These are phyloP conservation scores for Boletellus ananas DNA, from an alignment of 768 basidiomycete species.

Conservation along the genomic window DNA sequence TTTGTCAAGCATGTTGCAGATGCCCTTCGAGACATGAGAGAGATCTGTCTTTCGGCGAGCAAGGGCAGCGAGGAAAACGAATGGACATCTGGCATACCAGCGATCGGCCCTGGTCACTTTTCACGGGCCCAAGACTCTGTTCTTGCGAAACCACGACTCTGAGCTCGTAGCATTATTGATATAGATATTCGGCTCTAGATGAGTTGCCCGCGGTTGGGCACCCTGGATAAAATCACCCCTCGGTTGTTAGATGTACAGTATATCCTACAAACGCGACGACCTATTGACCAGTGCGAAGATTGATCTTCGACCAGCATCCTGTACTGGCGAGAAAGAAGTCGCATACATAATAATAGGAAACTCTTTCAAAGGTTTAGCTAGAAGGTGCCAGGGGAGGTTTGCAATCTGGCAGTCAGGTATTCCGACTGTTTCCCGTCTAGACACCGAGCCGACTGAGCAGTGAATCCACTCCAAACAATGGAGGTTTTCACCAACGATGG, in stretches of 20 bases:
- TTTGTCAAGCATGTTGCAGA: conserved; percentile 62
- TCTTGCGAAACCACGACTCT: conserved; percentile 18
- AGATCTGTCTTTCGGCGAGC: conserved; percentile 37
- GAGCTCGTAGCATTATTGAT: neutral
- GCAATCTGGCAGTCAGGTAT: no score
- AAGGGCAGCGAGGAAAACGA: conserved; percentile 7
- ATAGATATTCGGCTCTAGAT: neutral
- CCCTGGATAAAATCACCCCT: conserved; percentile 7
- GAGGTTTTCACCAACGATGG: no score
- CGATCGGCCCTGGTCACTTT: neutral
- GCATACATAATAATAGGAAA: no score
- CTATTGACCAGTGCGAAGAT: no score
- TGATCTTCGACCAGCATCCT: no score
- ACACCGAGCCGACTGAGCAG: no score
- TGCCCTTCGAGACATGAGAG: conserved; percentile 68
- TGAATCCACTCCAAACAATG: no score
- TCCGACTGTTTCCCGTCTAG: no score
- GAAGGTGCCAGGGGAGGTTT: no score
- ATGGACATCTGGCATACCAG: neutral
- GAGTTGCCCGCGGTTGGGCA: neutral
- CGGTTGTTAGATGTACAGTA: neutral
- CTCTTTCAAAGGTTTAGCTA: no score
- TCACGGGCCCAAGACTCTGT: neutral
- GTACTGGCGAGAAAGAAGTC: no score
- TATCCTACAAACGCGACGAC: no score